A percentile compares a stretch with the other conserved stretches of the same genome.
phyloP scores from a whole-genome alignment of 495 filamentous ascomycete genomes.

The Friedmanniomyces simplex region DNA sequence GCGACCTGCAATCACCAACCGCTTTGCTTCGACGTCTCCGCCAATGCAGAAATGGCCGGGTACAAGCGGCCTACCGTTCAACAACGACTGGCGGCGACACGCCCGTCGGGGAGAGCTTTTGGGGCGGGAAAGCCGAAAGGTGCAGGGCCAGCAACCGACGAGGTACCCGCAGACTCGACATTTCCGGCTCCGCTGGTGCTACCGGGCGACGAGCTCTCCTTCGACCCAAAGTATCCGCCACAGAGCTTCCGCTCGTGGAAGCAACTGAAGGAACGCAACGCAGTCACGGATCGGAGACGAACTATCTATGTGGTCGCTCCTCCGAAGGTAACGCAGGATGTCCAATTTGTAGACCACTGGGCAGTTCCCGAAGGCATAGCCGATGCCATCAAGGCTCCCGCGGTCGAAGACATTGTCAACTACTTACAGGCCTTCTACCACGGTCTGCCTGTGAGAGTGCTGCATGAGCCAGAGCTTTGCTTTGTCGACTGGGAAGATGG shows the following conservation, averaged over 20 bases:
- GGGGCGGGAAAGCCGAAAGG: slow-evolving; percentile 11
- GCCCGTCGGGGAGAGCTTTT: neutral
- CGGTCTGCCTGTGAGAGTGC: slow-evolving; percentile 40
- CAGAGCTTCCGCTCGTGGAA: slow-evolving; percentile 51
- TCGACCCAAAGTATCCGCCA: slow-evolving; percentile 42
- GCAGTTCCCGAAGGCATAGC: slow-evolving; percentile 11
- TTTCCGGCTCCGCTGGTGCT: slow-evolving; percentile 55
- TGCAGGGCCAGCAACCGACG: neutral
- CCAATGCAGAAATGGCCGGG: slow-evolving; percentile 1
- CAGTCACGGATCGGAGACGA: slow-evolving; percentile 36
- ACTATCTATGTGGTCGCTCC: slow-evolving; percentile 45
- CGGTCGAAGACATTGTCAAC: slow-evolving; percentile 32
- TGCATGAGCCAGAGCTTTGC: slow-evolving; percentile 27
- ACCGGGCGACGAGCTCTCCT: slow-evolving; percentile 48
- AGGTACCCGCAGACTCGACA: slow-evolving; percentile 4
- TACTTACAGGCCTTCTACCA: slow-evolving; percentile 56
- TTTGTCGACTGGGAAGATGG: slow-evolving; percentile 41
- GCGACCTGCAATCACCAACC: neutral
- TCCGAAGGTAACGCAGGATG: slow-evolving; percentile 30
- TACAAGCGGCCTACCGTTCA: neutral
- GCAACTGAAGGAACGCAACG: slow-evolving; percentile 41
- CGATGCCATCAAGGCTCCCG: slow-evolving; percentile 7
- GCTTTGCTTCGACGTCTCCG: slow-evolving; percentile 1
- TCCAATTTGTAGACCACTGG: slow-evolving; percentile 36
- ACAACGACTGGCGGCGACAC: neutral